Percentiles rank a stretch among this genome's conserved stretches.
Conservation (phyloP, 73 alveolate species). For the Tetrahymena thermophila region DNA sequence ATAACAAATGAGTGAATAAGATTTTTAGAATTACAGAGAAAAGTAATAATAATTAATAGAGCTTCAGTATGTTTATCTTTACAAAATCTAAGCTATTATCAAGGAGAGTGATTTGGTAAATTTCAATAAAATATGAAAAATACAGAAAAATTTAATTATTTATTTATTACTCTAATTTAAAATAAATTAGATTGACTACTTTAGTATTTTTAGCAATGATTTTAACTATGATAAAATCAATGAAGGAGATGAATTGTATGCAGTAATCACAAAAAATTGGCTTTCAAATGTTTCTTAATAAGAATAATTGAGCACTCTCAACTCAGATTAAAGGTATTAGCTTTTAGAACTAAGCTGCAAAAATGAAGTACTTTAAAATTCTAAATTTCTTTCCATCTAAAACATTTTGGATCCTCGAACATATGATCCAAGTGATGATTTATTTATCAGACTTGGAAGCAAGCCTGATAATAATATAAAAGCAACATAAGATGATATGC, state of each 20-base stretch:
- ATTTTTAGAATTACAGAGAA: not conserved
- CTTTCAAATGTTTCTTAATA: not conserved
- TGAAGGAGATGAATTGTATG: not conserved
- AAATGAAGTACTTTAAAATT: not conserved
- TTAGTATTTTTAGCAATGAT: not conserved
- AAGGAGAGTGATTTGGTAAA: not conserved
- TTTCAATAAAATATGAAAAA: not conserved
- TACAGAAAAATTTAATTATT: not conserved
- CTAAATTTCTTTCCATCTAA: not conserved
- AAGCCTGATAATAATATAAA: not conserved
- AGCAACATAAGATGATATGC: not conserved
- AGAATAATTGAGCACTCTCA: not conserved
- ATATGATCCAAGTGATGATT: not conserved
- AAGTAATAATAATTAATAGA: not conserved
- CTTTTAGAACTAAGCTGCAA: not conserved
- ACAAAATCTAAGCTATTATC: not conserved
- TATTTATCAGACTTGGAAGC: not conserved
- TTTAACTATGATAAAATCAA: not conserved
- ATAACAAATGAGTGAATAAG: not conserved
- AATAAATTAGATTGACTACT: not conserved
- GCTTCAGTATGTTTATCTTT: not conserved
- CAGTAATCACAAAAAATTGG: not conserved
- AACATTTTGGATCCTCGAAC: not conserved
- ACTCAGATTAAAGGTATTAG: not conserved
- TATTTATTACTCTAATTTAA: not conserved